Evolutionary conservation across 129 eudicot genomes (phyloP).

Genomic region (Glebionis coronaria): DNA sequence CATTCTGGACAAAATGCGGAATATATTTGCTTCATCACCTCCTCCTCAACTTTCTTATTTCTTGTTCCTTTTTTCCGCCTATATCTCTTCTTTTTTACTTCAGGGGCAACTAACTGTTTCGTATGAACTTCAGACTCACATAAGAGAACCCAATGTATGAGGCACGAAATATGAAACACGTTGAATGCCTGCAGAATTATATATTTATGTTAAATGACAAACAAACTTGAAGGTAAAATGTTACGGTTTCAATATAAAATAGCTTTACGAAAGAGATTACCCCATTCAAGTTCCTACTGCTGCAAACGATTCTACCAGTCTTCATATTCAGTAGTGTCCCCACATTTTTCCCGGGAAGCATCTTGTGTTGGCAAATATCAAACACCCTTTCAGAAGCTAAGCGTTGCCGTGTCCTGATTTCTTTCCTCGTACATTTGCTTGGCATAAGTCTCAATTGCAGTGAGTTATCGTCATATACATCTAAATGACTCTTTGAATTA

Average conservation of each 20-base stretch:
- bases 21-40: constrained; percentile 37
- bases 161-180: constrained; percentile 83
- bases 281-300: constrained; percentile 88
- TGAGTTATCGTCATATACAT: constrained; percentile 62
- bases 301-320: constrained; percentile 83
- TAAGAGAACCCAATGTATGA: constrained; percentile 85
- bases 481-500: constrained; percentile 31
- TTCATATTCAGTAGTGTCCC: constrained; percentile 72
- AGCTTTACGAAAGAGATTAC: constrained; percentile 28
- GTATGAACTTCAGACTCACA: constrained; percentile 66
- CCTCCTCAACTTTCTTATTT: constrained; percentile 27
- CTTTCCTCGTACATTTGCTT: constrained; percentile 59
- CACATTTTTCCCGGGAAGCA: constrained; percentile 93
- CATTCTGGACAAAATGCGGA: constrained; percentile 87
- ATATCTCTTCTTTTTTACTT: constrained; percentile 39
- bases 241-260: too few relatives aligned
- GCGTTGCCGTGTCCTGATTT: constrained; percentile 53
- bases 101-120: constrained; percentile 38
- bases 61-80: constrained; percentile 54
- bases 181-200: constrained; percentile 81
- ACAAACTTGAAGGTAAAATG: too few relatives aligned
- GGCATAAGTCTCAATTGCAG: constrained; percentile 48
- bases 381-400: constrained; percentile 79
- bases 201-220: background rate
- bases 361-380: constrained; percentile 82